Conservation (phyloP, 176 grass and related monocot species). For the Metroxylon sagu region DNA sequence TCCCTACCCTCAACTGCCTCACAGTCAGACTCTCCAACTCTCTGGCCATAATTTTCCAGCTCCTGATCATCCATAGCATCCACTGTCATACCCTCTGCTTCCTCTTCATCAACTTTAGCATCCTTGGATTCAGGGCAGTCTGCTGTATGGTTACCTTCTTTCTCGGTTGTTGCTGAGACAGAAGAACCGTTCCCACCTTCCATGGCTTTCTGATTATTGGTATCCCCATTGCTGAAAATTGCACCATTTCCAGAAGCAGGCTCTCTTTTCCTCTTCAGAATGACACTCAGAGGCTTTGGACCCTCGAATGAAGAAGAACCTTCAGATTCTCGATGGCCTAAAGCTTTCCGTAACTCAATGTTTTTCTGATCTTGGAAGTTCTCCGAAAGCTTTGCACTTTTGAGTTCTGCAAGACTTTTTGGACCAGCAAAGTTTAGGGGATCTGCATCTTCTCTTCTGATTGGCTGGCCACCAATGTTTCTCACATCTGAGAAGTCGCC, state of each 20-base stretch:
- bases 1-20: conserved; percentile 12
- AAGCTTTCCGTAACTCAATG: not conserved
- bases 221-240: not conserved
- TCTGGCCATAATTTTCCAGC: not conserved
- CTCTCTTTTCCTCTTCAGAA: conserved; percentile 51
- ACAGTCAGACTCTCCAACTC: conserved; percentile 22
- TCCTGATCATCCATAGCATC: conserved; percentile 27
- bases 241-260: conserved; percentile 2
- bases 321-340: conserved; percentile 10
- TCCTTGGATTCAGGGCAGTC: not conserved
- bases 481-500: conserved; percentile 18
- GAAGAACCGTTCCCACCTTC: no score
- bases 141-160: conserved; percentile 6
- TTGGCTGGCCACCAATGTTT: not conserved
- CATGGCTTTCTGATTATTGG: not conserved
- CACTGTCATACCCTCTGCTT: conserved; percentile 17
- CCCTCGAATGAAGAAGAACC: conserved; percentile 33
- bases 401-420: conserved; percentile 12
- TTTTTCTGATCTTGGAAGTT: conserved; percentile 11
- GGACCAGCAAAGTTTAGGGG: not conserved
- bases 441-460: not conserved
- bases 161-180: not conserved
- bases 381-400: not conserved
- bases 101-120: conserved; percentile 10
- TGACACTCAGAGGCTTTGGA: conserved; percentile 42